Conservation (phyloP, 2,329 filamentous ascomycete species). For the Neonectria sp. region DNA sequence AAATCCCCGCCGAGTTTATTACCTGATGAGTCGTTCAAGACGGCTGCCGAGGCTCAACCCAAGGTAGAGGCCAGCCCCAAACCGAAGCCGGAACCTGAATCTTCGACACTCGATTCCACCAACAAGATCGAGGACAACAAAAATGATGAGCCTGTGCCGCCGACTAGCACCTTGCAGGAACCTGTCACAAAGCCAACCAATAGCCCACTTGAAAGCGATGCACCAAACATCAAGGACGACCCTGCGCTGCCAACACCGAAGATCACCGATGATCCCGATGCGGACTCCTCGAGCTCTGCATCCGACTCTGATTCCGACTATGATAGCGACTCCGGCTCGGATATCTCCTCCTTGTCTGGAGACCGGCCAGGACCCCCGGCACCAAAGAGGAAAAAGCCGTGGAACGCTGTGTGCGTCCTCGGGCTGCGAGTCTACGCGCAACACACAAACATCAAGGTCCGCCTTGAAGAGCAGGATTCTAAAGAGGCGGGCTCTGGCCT, state of each 20-base stretch:
- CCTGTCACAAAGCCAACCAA: conserved; percentile 19
- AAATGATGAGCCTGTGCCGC: conserved; percentile 3
- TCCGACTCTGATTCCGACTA: conserved; percentile 41
- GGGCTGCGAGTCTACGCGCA: conserved; percentile 57
- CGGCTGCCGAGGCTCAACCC: conserved; percentile 27
- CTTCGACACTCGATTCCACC: conserved; percentile 19
- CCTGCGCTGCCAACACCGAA: conserved; percentile 32
- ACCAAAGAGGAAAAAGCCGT: conserved; percentile 47
- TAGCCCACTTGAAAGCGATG: conserved; percentile 22
- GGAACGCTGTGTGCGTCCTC: conserved; percentile 61
- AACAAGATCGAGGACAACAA: conserved; percentile 31
- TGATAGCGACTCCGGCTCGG: conserved; percentile 42
- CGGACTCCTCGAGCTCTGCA: conserved; percentile 35
- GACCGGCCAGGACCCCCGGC: conserved; percentile 6
- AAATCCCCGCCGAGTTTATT: conserved; percentile 37
- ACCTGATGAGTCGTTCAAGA: conserved; percentile 43
- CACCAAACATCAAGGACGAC: conserved; percentile 32
- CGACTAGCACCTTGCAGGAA: conserved; percentile 4
- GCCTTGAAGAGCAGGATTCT: conserved; percentile 51
- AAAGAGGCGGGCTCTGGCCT: conserved; percentile 43
- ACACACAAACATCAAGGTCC: conserved; percentile 53
- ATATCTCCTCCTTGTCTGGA: conserved; percentile 31
- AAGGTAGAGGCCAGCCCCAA: conserved; percentile 14
- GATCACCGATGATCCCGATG: conserved; percentile 25
- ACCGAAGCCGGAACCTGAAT: conserved; percentile 18